A percentile compares a stretch with the other conserved stretches of the same genome.
Evolutionary conservation across 2,329 filamentous ascomycete species (phyloP).

Genomic region (Coniochaeta sp.): DNA sequence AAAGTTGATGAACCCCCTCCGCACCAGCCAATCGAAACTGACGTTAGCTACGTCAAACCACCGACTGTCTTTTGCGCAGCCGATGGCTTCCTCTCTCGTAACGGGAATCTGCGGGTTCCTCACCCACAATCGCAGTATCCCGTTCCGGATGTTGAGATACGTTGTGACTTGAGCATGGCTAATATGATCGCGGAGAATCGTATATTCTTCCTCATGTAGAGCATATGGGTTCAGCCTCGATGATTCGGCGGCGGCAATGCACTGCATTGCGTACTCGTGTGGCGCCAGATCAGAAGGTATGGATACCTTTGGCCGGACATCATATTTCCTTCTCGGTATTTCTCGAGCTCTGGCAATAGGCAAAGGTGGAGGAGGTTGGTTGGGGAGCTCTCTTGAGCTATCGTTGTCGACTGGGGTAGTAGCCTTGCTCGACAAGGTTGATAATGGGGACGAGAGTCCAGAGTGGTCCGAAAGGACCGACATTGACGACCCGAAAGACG

Average conservation of each 20-base stretch:
- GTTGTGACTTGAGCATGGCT: constrained; percentile 86
- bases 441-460: constrained; percentile 46
- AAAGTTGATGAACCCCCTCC: constrained; percentile 93
- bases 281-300: constrained; percentile 69
- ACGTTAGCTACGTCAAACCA: constrained; percentile 87
- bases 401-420: constrained; percentile 50
- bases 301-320: constrained; percentile 69
- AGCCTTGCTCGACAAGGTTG: constrained; percentile 53
- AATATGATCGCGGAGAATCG: constrained; percentile 70
- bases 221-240: constrained; percentile 86
- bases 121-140: constrained; percentile 84
- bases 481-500: constrained; percentile 46
- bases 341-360: constrained; percentile 14
- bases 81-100: constrained; percentile 76
- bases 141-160: constrained; percentile 93
- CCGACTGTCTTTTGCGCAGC: constrained; percentile 77
- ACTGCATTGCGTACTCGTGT: constrained; percentile 82
- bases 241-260: constrained; percentile 79
- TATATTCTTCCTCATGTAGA: constrained; percentile 77
- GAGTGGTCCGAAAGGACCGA: constrained; percentile 46
- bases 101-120: constrained; percentile 78
- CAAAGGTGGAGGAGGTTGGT: constrained; percentile 11
- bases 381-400: constrained; percentile 21
- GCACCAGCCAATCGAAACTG: constrained; percentile 86
- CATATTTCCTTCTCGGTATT: constrained; percentile 34